These are phyloP conservation scores for Chondrus crispus DNA, from an alignment of 23 red algal species.

Conservation along the genomic window DNA sequence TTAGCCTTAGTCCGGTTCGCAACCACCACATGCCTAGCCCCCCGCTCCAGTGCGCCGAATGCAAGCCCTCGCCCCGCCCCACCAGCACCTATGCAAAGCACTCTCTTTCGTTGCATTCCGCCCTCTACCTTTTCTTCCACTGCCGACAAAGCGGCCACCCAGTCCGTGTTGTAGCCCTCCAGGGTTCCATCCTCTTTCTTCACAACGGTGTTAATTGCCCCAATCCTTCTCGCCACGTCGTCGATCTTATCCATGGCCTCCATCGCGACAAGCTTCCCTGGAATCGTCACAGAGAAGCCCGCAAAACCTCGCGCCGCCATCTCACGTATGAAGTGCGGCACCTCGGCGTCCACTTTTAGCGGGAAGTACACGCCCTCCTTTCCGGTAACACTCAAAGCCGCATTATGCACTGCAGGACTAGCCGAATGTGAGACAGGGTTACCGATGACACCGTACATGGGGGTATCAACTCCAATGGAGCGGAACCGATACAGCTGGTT, in stretches of 20 bases:
- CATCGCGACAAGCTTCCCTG: constrained; percentile 77
- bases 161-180: constrained; percentile 89
- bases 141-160: constrained; percentile 80
- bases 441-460: constrained; percentile 89
- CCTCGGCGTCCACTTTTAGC: constrained; percentile 57
- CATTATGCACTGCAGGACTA: constrained; percentile 88
- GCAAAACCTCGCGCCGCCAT: constrained; percentile 58
- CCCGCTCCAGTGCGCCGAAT: constrained; percentile 72
- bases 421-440: constrained; percentile 78
- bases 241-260: constrained; percentile 85
- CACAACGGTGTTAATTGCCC: constrained; percentile 94
- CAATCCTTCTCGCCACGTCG: constrained; percentile 71
- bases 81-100: constrained; percentile 84
- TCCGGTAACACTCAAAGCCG: constrained; percentile 34
- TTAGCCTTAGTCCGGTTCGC: constrained; percentile 79
- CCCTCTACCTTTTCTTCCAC: constrained; percentile 40
- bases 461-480: constrained; percentile 32
- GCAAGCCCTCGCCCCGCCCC: constrained; percentile 87
- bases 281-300: constrained; percentile 91
- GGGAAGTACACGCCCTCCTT: constrained; percentile 75
- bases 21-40: constrained; percentile 53
- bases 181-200: constrained; percentile 15
- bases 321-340: constrained; percentile 50
- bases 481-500: constrained; percentile 70
- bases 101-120: constrained; percentile 32